Conservation (phyloP, 1,284 basidiomycete species). For the Heterobasidion parviporum region DNA sequence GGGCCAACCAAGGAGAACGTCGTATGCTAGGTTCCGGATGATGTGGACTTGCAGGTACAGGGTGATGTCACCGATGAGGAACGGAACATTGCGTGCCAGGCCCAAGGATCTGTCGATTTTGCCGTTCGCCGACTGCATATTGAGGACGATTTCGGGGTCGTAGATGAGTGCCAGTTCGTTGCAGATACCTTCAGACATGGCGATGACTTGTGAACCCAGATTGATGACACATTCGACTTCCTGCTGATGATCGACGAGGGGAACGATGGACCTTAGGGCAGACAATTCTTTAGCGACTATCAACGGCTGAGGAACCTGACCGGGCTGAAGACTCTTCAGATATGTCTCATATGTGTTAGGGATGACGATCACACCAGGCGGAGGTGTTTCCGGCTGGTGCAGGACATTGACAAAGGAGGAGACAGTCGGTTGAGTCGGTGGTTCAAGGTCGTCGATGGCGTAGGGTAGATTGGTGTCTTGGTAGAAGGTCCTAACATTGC, state of each 20-base stretch:
- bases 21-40: constrained; percentile 21
- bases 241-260: not conserved
- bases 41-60: constrained; percentile 17
- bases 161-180: not conserved
- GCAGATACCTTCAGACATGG: not conserved
- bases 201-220: not conserved
- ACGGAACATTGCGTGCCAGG: constrained; percentile 9
- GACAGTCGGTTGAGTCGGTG: not conserved
- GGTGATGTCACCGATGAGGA: not conserved
- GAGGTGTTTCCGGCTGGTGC: not conserved
- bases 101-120: constrained; percentile 16
- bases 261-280: not conserved
- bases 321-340: not conserved
- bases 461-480: not conserved
- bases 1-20: constrained; percentile 13
- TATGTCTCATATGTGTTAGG: not conserved
- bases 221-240: not conserved
- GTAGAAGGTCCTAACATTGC: too few species aligned
- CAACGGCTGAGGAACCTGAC: not conserved
- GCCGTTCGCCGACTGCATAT: constrained; percentile 16
- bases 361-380: not conserved
- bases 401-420: not conserved
- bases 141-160: not conserved
- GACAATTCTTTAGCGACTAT: not conserved
- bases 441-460: not conserved